Evolutionary conservation across 495 filamentous ascomycete species (phyloP).

Genomic region (Collariella sp.): DNA sequence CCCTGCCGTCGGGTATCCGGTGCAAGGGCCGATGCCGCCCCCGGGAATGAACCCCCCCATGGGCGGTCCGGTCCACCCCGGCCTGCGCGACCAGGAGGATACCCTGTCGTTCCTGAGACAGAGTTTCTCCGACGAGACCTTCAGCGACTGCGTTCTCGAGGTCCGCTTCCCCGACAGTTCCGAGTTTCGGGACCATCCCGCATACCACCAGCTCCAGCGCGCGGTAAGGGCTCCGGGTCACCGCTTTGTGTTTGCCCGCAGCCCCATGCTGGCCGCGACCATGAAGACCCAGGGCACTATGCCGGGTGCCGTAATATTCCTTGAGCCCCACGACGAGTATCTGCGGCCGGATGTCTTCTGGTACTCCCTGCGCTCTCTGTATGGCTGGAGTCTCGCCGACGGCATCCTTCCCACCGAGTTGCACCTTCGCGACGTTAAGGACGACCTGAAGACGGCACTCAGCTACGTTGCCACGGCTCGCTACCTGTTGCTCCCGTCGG

Average conservation of each 20-base stretch:
- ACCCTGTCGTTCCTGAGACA: constrained; percentile 30
- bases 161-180: constrained; percentile 32
- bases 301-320: constrained; percentile 26
- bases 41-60: constrained; percentile 12
- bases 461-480: constrained; percentile 46
- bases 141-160: constrained; percentile 43
- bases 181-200: constrained; percentile 38
- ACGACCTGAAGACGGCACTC: constrained; percentile 42
- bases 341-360: constrained; percentile 41
- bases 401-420: constrained; percentile 16
- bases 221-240: constrained; percentile 39
- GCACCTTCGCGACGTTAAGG: constrained; percentile 20
- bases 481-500: constrained; percentile 37
- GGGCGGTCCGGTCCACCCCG: not conserved
- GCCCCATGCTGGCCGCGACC: constrained; percentile 28
- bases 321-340: constrained; percentile 41
- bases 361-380: constrained; percentile 41
- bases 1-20: not conserved
- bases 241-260: constrained; percentile 45
- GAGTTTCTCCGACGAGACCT: constrained; percentile 32
- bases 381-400: constrained; percentile 30
- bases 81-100: constrained; percentile 27
- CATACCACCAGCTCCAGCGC: constrained; percentile 31
- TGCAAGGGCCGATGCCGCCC: constrained; percentile 1
- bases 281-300: constrained; percentile 17